Evolutionary conservation across 257 asterid species (phyloP).

Genomic region (Solanum lignicaule): DNA sequence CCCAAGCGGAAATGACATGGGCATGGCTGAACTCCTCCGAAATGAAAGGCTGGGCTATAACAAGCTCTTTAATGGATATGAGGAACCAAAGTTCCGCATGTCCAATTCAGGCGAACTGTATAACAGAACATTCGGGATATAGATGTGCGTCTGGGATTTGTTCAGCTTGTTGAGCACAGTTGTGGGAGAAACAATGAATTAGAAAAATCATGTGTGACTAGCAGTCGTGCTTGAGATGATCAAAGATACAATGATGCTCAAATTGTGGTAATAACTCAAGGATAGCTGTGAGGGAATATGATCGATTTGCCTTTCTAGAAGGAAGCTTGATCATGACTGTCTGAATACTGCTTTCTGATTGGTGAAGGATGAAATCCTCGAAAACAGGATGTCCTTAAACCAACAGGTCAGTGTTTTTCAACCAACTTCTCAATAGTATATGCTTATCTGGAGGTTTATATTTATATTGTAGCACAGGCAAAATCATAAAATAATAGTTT

Average conservation of each 20-base stretch:
- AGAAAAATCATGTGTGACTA: constrained; percentile 17
- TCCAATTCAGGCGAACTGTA: constrained; percentile 65
- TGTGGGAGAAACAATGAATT: constrained; percentile 6
- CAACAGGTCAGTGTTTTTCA: constrained; percentile 25
- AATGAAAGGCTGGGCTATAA: constrained; percentile 53
- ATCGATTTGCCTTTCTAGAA: not conserved
- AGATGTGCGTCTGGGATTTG: constrained; percentile 10
- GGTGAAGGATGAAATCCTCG: constrained; percentile 62
- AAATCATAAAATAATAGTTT: not conserved
- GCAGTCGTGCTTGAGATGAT: constrained; percentile 6
- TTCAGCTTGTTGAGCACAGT: constrained; percentile 4
- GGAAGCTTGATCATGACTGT: constrained; percentile 9
- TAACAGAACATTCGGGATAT: constrained; percentile 70
- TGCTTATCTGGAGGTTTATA: not conserved
- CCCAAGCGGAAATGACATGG: constrained; percentile 51
- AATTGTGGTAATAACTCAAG: not conserved
- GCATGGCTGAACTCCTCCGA: constrained; percentile 63
- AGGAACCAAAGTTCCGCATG: constrained; percentile 59
- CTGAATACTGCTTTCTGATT: constrained; percentile 41
- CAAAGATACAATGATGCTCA: not conserved
- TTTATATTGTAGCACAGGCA: not conserved
- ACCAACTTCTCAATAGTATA: not conserved
- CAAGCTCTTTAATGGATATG: constrained; percentile 54
- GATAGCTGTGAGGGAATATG: constrained; percentile 1
- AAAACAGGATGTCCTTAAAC: constrained; percentile 45